Evolutionary conservation across 2,329 filamentous ascomycete species (phyloP), one percentile per base, ranked within the genome.

Genomic region (Pyricularia grisea): DNA sequence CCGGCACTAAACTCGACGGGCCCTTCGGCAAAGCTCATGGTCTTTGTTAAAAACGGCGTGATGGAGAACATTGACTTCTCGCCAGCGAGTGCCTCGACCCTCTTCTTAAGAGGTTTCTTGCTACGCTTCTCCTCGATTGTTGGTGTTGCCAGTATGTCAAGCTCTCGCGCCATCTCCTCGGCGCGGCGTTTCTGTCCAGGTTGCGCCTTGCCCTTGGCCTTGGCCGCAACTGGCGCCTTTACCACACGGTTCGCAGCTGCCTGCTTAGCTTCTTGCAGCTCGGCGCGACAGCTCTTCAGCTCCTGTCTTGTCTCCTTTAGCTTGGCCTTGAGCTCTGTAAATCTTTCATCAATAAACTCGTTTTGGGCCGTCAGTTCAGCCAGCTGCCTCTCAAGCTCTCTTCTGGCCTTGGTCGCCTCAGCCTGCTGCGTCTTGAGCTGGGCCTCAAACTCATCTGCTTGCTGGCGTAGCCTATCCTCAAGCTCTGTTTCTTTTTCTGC

Each of bases 41-140:
- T 82, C 78, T 85, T 88, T 78, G 94, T 97, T 71, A 98, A 83
- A 81, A 97, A 97, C 0, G 94, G 94, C 0, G 94, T 98, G 72
- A 97, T 93, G 4, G 93, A 97, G 78, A 98, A 97, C 2, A 86
- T 89, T 0, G 94, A 97, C 78, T 97, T 97, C 75, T 97, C 92
- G 5, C 91, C 82, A 69, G 88, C 80, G 1, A 86, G 84, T 55
- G 87, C 85, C 25, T 88, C 85, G 31, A 81, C 77, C 69, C 83
- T 81, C 76, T 88, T 89, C 78, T 89, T 91, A 70, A 79, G 73
- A 42, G 77, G 76, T 61, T 81, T 81, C 72, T 80, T 82, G 69
- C 76, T 73, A 67, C 78, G 76, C 70, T 80, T 71, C 66, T 81
- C 76, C 61, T 71, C 70, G 72, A 75, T 61, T 50, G 73, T 81